Conservation (phyloP, 2,329 filamentous ascomycete genomes). For the Epichloe uncinata region DNA sequence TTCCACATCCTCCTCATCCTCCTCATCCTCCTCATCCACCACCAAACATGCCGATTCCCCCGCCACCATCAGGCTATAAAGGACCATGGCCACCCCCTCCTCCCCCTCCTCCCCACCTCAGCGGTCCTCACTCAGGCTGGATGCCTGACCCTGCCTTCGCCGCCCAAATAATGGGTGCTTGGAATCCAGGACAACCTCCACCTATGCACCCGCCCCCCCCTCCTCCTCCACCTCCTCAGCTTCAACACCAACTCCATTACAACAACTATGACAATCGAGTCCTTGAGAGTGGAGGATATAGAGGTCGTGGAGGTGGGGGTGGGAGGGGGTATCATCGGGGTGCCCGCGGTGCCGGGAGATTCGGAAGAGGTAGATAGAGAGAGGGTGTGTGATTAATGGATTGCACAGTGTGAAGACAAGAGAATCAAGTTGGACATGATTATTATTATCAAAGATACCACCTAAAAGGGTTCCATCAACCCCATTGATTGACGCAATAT, state of each 20-base stretch:
- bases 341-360: not conserved
- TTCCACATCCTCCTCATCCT: constrained; percentile 13
- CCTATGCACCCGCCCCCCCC: constrained; percentile 7
- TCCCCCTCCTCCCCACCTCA: constrained; percentile 15
- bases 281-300: constrained; percentile 15
- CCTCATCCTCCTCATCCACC: constrained; percentile 1
- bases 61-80: constrained; percentile 24
- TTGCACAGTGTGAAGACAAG: not conserved
- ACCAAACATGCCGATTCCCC: constrained; percentile 13
- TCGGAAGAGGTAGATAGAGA: not conserved
- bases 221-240: constrained; percentile 4
- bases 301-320: constrained; percentile 11
- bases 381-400: not conserved
- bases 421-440: not conserved
- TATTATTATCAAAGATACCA: no score
- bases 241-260: constrained; percentile 6
- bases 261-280: constrained; percentile 14
- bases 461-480: no score
- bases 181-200: constrained; percentile 11
- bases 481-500: no score
- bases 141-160: constrained; percentile 15
- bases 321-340: constrained; percentile 8
- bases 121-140: constrained; percentile 11
- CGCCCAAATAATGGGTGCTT: constrained; percentile 15
- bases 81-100: constrained; percentile 28